A percentile compares a stretch with the other conserved stretches of the same genome.
These are phyloP conservation scores for Pythium folliculosum DNA, from an alignment of 352 stramenopile species.

Conservation along the genomic window DNA sequence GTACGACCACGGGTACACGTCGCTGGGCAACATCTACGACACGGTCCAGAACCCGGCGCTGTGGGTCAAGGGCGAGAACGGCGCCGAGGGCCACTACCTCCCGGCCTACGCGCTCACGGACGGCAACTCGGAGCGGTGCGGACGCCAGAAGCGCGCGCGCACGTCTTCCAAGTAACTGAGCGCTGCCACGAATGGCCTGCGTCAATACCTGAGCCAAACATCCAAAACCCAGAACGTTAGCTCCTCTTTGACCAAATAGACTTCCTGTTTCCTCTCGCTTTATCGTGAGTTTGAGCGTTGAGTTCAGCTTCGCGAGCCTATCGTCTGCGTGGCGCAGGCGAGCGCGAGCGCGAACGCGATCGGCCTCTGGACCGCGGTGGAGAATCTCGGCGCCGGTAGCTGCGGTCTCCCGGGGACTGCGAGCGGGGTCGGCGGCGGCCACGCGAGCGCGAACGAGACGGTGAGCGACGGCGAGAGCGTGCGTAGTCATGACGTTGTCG, in stretches of 20 bases:
- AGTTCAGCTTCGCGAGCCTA: not conserved
- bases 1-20: slow-evolving; percentile 94
- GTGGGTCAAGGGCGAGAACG: slow-evolving; percentile 58
- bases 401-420: not conserved
- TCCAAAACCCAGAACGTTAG: not conserved
- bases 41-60: slow-evolving; percentile 94
- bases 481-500: not conserved
- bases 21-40: slow-evolving; percentile 94
- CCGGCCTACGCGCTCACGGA: slow-evolving; percentile 73
- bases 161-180: slow-evolving; percentile 58
- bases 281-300: not conserved
- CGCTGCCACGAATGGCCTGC: not conserved
- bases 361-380: not conserved
- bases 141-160: slow-evolving; percentile 73
- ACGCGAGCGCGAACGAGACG: slow-evolving; percentile 12
- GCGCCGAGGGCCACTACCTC: slow-evolving; percentile 63
- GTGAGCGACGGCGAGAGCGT: slow-evolving; percentile 1
- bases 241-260: slow-evolving; percentile 10
- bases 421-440: slow-evolving; percentile 5
- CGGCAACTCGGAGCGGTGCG: slow-evolving; percentile 68
- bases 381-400: not conserved
- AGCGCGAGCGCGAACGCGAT: slow-evolving; percentile 13
- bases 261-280: not conserved
- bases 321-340: not conserved
- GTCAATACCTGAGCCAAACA: not conserved